A percentile compares a stretch with the other conserved stretches of the same genome.
Evolutionary conservation across 495 filamentous ascomycete genomes (phyloP).

Genomic region (Rusavskia elegans): DNA sequence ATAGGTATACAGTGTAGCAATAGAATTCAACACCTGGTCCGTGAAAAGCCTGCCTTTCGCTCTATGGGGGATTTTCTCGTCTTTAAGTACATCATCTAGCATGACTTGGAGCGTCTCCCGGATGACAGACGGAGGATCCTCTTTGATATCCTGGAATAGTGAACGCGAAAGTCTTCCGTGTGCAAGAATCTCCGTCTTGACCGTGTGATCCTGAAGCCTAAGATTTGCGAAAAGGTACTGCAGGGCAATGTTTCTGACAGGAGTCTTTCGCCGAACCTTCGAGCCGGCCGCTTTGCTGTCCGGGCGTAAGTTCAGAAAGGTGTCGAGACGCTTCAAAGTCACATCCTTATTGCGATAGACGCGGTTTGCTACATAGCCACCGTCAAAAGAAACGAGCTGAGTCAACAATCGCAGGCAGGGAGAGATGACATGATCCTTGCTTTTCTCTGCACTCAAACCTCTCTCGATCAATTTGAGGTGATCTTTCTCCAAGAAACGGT

Average conservation of each 20-base stretch:
- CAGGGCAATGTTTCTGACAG: conserved; percentile 60
- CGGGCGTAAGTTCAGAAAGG: conserved; percentile 31
- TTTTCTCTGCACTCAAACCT: conserved; percentile 53
- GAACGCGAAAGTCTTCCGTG: conserved; percentile 54
- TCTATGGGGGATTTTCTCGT: conserved; percentile 48
- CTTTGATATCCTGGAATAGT: conserved; percentile 50
- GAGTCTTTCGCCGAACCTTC: conserved; percentile 44
- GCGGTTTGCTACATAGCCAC: conserved; percentile 53
- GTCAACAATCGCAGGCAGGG: conserved; percentile 66
- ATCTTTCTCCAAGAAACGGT: conserved; percentile 53
- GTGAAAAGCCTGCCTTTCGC: conserved; percentile 60
- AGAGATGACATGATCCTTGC: conserved; percentile 72
- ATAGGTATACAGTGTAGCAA: conserved; percentile 60
- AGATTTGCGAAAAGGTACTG: conserved; percentile 60
- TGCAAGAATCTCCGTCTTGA: conserved; percentile 60
- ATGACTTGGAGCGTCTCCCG: conserved; percentile 49
- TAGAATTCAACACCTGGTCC: conserved; percentile 47
- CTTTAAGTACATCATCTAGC: conserved; percentile 49
- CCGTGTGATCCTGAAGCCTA: conserved; percentile 48
- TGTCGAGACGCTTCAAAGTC: conserved; percentile 55
- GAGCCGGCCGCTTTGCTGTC: conserved; percentile 31
- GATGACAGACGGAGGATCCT: conserved; percentile 56
- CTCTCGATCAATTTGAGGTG: conserved; percentile 57
- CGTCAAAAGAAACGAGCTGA: conserved; percentile 66
- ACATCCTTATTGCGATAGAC: conserved; percentile 53